phyloP scores from a whole-genome alignment of 495 filamentous ascomycete genomes.

The Pyrenula massariospora region DNA sequence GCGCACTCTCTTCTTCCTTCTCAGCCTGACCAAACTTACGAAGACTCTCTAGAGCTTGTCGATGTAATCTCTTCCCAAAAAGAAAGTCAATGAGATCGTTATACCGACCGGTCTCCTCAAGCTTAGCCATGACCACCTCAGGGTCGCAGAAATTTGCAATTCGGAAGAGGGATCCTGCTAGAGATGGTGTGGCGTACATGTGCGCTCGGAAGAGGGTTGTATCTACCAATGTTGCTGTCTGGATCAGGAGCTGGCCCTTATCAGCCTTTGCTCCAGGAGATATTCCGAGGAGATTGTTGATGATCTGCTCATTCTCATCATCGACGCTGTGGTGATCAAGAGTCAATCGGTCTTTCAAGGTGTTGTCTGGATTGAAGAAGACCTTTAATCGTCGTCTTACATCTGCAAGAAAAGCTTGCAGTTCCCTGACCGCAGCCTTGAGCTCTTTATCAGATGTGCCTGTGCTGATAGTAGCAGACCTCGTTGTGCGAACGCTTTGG shows the following conservation, averaged over 20 bases:
- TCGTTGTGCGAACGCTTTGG: conserved; percentile 30
- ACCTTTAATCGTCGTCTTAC: conserved; percentile 71
- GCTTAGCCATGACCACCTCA: conserved; percentile 82
- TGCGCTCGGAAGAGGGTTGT: conserved; percentile 88
- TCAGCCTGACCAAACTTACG: conserved; percentile 69
- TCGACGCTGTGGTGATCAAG: conserved; percentile 32
- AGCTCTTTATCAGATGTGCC: conserved; percentile 52
- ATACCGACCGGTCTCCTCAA: conserved; percentile 81
- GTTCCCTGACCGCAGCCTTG: conserved; percentile 62
- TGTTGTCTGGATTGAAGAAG: conserved; percentile 65
- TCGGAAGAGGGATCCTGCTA: conserved; percentile 84
- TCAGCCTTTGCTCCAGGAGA: conserved; percentile 39
- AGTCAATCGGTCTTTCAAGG: conserved; percentile 36
- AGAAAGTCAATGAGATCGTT: conserved; percentile 94
- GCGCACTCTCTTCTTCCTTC: conserved; percentile 38
- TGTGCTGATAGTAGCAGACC: neutral
- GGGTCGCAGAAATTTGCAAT: conserved; percentile 97
- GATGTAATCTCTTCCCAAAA: conserved; percentile 87
- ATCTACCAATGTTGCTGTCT: conserved; percentile 74
- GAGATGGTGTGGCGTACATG: conserved; percentile 75
- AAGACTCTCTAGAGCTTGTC: conserved; percentile 73
- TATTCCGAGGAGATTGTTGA: conserved; percentile 31
- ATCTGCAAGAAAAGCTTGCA: conserved; percentile 77
- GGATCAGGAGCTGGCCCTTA: conserved; percentile 55
- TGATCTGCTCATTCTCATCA: conserved; percentile 39